phyloP scores from a whole-genome alignment of 139 green algal genomes.

The Pleodorina starrii region DNA sequence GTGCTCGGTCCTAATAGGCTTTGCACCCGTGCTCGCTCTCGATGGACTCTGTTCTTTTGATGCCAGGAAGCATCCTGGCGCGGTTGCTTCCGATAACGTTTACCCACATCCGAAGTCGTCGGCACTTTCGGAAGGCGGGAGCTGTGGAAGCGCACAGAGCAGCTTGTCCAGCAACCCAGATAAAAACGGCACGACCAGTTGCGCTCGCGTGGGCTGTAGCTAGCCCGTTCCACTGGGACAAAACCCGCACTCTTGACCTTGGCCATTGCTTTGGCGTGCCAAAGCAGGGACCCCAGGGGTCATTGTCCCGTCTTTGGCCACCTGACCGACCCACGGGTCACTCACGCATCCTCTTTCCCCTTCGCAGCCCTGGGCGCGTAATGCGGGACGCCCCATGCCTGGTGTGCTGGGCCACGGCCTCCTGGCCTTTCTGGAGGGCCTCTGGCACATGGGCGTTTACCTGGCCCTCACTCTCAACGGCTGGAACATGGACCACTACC shows the following conservation, averaged over 20 bases:
- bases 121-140: not conserved
- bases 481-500: conserved; percentile 44
- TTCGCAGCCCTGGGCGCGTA: conserved; percentile 37
- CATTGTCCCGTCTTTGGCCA: no score
- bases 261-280: no score
- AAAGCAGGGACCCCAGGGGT: no score
- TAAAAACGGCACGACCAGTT: conserved; percentile 10
- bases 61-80: no score
- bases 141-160: not conserved
- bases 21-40: no score
- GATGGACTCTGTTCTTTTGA: no score
- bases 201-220: not conserved
- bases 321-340: no score
- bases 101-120: not conserved
- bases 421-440: not conserved
- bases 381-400: not conserved
- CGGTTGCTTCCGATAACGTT: no score
- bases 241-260: no score
- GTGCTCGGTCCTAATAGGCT: no score
- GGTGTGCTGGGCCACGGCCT: not conserved
- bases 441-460: conserved; percentile 40
- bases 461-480: conserved; percentile 23
- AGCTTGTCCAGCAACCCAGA: not conserved
- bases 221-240: conserved; percentile 46
- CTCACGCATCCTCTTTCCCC: no score